Evolutionary conservation across 768 basidiomycete genomes (phyloP), one percentile per base, ranked within the genome.

Genomic region (Phylloporus scabripes): DNA sequence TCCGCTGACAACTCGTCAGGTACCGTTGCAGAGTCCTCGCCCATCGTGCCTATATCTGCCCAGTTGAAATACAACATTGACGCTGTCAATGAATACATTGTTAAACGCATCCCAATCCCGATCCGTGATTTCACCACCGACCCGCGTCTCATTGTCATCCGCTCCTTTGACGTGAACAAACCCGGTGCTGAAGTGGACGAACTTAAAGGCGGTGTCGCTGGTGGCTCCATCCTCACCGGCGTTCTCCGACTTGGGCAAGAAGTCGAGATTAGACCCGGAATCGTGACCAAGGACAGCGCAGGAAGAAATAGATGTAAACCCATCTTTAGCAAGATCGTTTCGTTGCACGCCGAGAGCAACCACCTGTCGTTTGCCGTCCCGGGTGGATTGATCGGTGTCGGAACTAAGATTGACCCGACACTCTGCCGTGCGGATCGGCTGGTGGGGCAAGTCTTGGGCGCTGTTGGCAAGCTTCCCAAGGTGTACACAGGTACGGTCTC

Each of bases 41-140:
- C 96, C 42, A 97, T 99, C 68, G 91, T 99, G 40, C 95, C 96
- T 54, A 97, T 99, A 68, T 99, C 96, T 33, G 96, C 96, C 4
- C 96, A 98, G 69, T 75, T 99, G 50, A 92, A 91, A 70, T 99
- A 97, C 78, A 98, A 99, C 74, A 97, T 98, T 64, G 95, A 97
- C 66, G 96, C 95, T 15, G 93, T 99, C 42, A 96, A 95, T 72
- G 94, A 97, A 62, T 97, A 96, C 74, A 95, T 98, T 67, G 92
- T 92, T 56, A 94, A 92, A 67, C 83, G 88, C 45, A 97, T 99
- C 60, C 92, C 96, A 15, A 88, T 98, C 42, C 96, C 95, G 40
- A 72, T 84, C 31, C 90, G 95, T 50, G 89, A 98, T 75, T 99
- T 98, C 70, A 78, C 82, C 29, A 85, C 92, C 24, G 83, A 89